A percentile compares a stretch with the other conserved stretches of the same genome.
Evolutionary conservation across 164 flowering plant genomes (phyloP).

Genomic region (Nymphaea colorata): DNA sequence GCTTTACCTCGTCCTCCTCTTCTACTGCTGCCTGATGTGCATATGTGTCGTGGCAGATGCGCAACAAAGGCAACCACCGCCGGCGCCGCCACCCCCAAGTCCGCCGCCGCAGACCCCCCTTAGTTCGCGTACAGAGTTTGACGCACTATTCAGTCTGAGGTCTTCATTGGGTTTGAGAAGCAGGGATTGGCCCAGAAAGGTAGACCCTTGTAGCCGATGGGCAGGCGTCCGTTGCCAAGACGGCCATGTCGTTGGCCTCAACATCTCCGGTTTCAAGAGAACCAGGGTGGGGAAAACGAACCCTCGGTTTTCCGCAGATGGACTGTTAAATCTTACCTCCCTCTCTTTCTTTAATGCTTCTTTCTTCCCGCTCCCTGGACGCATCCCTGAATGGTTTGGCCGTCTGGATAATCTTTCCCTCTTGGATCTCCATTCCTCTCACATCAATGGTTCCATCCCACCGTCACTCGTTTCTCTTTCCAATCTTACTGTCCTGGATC

Average conservation of each 20-base stretch:
- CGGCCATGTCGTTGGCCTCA: constrained; percentile 42
- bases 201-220: constrained; percentile 55
- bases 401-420: constrained; percentile 27
- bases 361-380: constrained; percentile 49
- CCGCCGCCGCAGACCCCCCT: constrained; percentile 1
- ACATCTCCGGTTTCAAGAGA: constrained; percentile 44
- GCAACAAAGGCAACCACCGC: not conserved
- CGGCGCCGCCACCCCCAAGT: too few relatives aligned
- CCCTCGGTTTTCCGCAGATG: constrained; percentile 45
- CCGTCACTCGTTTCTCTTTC: constrained; percentile 27
- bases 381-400: constrained; percentile 70
- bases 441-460: constrained; percentile 47
- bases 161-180: constrained; percentile 69
- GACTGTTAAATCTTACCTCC: constrained; percentile 42
- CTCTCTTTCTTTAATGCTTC: constrained; percentile 53
- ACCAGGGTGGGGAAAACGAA: constrained; percentile 30
- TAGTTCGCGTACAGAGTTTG: constrained; percentile 22
- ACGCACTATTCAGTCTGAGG: constrained; percentile 49
- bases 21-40: too few relatives aligned
- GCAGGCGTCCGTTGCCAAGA: constrained; percentile 39
- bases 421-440: constrained; percentile 57
- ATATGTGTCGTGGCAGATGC: not conserved
- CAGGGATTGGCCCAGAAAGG: constrained; percentile 76
- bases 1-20: too few relatives aligned
- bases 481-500: constrained; percentile 22